Conservation (phyloP, 2,329 filamentous ascomycete genomes). For the Aspergillus neoniger region DNA sequence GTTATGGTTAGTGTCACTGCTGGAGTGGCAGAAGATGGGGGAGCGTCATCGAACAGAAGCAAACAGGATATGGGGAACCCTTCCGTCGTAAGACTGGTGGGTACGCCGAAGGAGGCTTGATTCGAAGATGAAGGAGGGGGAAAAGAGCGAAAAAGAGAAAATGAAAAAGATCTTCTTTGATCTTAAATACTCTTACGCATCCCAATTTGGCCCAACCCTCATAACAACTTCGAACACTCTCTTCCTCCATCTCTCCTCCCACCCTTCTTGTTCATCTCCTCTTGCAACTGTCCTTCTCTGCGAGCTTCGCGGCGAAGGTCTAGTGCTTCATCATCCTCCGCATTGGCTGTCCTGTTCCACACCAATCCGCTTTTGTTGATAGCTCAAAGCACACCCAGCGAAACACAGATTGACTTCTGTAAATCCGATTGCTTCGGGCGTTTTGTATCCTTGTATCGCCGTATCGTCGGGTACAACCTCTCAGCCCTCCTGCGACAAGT, state of each 20-base stretch:
- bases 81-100: constrained; percentile 11
- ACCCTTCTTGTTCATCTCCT: background rate
- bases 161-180: background rate
- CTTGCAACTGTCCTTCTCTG: background rate
- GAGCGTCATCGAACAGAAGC: constrained; percentile 1
- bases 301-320: background rate
- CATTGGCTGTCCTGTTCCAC: constrained; percentile 10
- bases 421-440: constrained; percentile 15
- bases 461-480: constrained; percentile 9
- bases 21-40: constrained; percentile 5
- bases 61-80: constrained; percentile 14
- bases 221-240: background rate
- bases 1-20: constrained; percentile 7
- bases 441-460: constrained; percentile 22
- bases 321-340: constrained; percentile 6
- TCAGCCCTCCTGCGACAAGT: constrained; percentile 7
- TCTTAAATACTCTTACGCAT: constrained; percentile 16
- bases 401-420: constrained; percentile 22
- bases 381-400: constrained; percentile 19
- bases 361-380: constrained; percentile 17
- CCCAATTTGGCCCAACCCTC: constrained; percentile 1
- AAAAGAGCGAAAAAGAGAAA: constrained; percentile 9
- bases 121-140: background rate
- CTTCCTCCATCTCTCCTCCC: constrained; percentile 4
- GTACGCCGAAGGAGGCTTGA: constrained; percentile 6